Percentiles rank a stretch among this genome's conserved stretches.
phyloP scores from a whole-genome alignment of 495 filamentous ascomycete species.

The Penicillium diatomitis region DNA sequence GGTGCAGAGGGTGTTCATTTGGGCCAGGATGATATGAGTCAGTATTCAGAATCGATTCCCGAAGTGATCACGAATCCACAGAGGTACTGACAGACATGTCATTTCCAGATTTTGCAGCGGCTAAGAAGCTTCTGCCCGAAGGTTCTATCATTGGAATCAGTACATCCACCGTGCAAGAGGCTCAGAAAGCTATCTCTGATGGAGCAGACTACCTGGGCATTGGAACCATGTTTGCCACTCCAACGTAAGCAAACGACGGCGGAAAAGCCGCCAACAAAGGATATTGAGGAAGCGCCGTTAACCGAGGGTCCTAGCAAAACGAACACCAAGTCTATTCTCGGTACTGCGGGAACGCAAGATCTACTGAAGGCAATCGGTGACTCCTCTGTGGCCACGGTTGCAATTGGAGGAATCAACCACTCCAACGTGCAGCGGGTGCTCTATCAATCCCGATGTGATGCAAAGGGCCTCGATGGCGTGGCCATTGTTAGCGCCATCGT shows the following conservation, averaged over 20 bases:
- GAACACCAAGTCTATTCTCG: slow-evolving; percentile 76
- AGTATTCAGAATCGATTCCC: slow-evolving; percentile 5
- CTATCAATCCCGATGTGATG: slow-evolving; percentile 46
- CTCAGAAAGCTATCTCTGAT: slow-evolving; percentile 50
- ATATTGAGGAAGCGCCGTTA: background rate
- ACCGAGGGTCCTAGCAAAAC: slow-evolving; percentile 30
- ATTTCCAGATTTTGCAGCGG: slow-evolving; percentile 37
- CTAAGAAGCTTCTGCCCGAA: slow-evolving; percentile 62
- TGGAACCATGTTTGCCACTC: slow-evolving; percentile 76
- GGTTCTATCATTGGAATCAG: slow-evolving; percentile 66
- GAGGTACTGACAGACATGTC: background rate
- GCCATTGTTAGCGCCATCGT: slow-evolving; percentile 89
- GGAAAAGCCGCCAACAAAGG: background rate
- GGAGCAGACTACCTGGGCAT: slow-evolving; percentile 87
- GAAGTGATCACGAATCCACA: background rate
- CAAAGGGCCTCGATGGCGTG: slow-evolving; percentile 61
- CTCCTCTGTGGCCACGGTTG: slow-evolving; percentile 50
- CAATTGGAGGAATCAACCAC: slow-evolving; percentile 82
- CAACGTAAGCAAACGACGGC: slow-evolving; percentile 46
- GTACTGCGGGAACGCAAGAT: slow-evolving; percentile 61
- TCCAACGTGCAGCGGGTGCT: slow-evolving; percentile 66
- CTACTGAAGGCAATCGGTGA: slow-evolving; percentile 52
- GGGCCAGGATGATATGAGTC: slow-evolving; percentile 89
- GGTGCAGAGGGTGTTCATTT: slow-evolving; percentile 88
- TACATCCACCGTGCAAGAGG: slow-evolving; percentile 58